Evolutionary conservation across 768 basidiomycete species (phyloP).

Genomic region (Stropharia rugosoannulata): DNA sequence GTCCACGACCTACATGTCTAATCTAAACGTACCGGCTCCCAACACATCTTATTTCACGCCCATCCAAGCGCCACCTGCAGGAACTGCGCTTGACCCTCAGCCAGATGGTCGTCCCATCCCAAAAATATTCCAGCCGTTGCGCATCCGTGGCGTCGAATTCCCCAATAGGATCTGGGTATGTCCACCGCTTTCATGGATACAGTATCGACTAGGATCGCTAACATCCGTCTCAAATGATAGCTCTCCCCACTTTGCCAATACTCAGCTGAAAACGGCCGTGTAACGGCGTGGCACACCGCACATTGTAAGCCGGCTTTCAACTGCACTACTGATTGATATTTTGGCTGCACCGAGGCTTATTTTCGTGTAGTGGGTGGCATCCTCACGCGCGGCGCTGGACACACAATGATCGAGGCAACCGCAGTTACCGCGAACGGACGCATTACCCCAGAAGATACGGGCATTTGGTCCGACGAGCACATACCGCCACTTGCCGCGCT

Average conservation of each 20-base stretch:
- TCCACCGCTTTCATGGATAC: neutral
- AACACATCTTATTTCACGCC: constrained; percentile 47
- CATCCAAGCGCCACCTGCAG: constrained; percentile 40
- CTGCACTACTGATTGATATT: constrained; percentile 23
- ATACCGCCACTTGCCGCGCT: constrained; percentile 38
- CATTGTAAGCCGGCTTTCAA: constrained; percentile 47
- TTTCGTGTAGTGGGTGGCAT: constrained; percentile 44
- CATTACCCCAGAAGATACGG: constrained; percentile 60
- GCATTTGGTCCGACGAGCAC: constrained; percentile 57
- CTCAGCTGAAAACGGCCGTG: constrained; percentile 50
- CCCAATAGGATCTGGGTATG: constrained; percentile 57
- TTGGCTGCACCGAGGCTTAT: neutral
- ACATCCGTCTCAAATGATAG: neutral
- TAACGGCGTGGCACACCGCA: constrained; percentile 57
- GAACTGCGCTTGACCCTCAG: constrained; percentile 40
- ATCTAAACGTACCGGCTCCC: constrained; percentile 42
- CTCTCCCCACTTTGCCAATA: constrained; percentile 57
- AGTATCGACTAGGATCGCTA: neutral
- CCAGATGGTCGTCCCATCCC: constrained; percentile 34
- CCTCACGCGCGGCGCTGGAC: constrained; percentile 48
- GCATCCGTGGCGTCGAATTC: constrained; percentile 50
- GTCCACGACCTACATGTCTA: neutral
- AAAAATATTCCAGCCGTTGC: constrained; percentile 49
- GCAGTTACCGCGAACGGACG: constrained; percentile 54
- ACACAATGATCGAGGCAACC: constrained; percentile 63